Conservation (phyloP, 257 asterid species). For the Lithospermum erythrorhizon region DNA sequence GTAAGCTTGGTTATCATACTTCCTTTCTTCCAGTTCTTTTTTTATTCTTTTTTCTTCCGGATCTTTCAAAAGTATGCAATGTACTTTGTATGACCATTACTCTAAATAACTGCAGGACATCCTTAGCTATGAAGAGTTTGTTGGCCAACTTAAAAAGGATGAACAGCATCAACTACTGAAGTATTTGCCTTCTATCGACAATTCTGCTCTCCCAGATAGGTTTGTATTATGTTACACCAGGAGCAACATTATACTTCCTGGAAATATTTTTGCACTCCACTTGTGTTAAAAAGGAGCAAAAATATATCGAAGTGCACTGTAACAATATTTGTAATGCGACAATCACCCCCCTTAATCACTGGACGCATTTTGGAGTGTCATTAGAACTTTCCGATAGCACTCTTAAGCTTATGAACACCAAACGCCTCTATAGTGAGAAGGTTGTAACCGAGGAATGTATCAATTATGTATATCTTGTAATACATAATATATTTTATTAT, state of each 20-base stretch:
- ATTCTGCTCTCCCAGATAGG: constrained; percentile 41
- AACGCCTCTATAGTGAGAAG: too few relatives aligned
- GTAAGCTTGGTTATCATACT: constrained; percentile 34
- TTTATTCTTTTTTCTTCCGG: neutral
- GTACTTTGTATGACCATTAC: neutral
- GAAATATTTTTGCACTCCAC: neutral
- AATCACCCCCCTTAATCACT: neutral
- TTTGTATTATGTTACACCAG: constrained; percentile 9
- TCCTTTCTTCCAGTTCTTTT: neutral
- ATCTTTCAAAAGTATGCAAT: neutral
- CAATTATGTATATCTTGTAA: neutral
- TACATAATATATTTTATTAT: neutral
- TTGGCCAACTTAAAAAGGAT: constrained; percentile 35
- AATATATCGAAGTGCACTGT: neutral
- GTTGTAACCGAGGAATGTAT: too few relatives aligned
- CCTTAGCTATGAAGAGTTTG: constrained; percentile 41
- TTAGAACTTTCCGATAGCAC: too few relatives aligned
- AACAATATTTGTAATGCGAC: neutral
- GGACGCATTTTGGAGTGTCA: neutral
- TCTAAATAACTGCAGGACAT: constrained; percentile 39
- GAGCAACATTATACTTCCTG: neutral
- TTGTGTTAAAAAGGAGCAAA: neutral
- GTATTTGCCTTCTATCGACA: constrained; percentile 51
- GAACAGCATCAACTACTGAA: constrained; percentile 54
- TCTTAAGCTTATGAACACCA: too few relatives aligned